phyloP scores from a whole-genome alignment of 495 filamentous ascomycete genomes.

The Lichina pygmaea region DNA sequence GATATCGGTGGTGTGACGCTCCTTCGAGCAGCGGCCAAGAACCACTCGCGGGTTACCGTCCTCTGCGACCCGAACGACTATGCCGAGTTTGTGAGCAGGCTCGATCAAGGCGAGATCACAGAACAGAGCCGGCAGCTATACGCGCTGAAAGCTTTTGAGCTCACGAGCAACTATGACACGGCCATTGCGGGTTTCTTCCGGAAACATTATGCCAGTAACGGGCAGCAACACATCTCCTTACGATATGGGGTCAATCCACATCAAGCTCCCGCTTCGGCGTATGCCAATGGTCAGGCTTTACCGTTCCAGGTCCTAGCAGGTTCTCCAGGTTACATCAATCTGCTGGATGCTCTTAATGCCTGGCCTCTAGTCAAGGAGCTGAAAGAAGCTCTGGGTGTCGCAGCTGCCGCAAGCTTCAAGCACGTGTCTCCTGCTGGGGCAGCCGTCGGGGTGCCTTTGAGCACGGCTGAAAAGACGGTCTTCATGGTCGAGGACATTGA shows the following conservation, averaged over 20 bases:
- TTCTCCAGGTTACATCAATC: constrained; percentile 85
- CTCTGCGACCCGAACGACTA: constrained; percentile 86
- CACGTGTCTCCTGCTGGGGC: constrained; percentile 94
- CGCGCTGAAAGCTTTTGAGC: constrained; percentile 89
- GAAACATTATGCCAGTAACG: constrained; percentile 74
- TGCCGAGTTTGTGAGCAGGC: constrained; percentile 72
- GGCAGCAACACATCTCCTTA: constrained; percentile 55
- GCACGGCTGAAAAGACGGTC: constrained; percentile 69
- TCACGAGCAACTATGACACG: constrained; percentile 91
- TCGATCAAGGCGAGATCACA: constrained; percentile 62
- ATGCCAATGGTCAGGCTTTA: constrained; percentile 36
- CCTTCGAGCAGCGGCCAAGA: constrained; percentile 90
- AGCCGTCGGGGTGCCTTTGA: constrained; percentile 71
- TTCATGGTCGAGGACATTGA: constrained; percentile 95
- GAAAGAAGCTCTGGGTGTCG: constrained; percentile 56
- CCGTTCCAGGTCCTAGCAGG: constrained; percentile 96
- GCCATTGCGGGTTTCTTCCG: constrained; percentile 94
- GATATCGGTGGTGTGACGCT: constrained; percentile 95
- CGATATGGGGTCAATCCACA: constrained; percentile 94
- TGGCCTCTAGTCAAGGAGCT: constrained; percentile 95
- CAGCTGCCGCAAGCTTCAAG: constrained; percentile 97
- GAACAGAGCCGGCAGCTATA: constrained; percentile 61
- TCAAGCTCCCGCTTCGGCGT: constrained; percentile 83
- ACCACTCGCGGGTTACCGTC: constrained; percentile 82
- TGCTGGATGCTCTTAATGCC: constrained; percentile 86